phyloP scores from a whole-genome alignment of 2,329 filamentous ascomycete species.

The Leptodontidium sp. region DNA sequence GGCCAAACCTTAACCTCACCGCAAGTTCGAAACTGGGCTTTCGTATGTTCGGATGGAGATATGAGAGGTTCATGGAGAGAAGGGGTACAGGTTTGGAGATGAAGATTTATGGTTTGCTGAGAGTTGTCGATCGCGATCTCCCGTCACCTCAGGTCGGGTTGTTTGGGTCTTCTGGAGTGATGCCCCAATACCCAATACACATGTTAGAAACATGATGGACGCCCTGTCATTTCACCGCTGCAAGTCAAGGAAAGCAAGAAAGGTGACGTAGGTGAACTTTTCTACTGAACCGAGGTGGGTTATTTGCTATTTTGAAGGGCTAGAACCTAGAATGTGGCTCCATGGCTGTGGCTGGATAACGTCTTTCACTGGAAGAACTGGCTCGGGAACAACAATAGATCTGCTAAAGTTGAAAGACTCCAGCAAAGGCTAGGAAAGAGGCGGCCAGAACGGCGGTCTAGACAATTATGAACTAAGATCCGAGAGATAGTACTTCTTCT shows the following conservation, averaged over 20 bases:
- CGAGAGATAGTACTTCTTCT: no score
- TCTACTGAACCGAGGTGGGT: no score
- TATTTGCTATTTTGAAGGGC: no score
- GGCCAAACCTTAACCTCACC: constrained; percentile 29
- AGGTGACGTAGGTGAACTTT: background rate
- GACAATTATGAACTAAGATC: no score
- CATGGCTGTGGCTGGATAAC: no score
- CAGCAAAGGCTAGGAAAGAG: no score
- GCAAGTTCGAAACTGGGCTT: constrained; percentile 24
- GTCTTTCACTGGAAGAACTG: no score
- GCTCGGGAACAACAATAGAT: no score
- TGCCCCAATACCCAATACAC: background rate
- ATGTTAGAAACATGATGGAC: background rate
- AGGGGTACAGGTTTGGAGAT: background rate
- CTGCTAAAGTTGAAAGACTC: no score
- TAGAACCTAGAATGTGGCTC: no score
- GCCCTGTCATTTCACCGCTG: background rate
- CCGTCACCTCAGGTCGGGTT: background rate
- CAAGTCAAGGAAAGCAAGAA: background rate
- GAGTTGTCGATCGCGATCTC: constrained; percentile 13
- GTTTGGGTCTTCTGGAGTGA: background rate
- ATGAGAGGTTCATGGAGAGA: background rate
- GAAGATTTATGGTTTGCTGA: background rate
- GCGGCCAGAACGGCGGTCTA: no score
- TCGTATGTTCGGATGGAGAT: constrained; percentile 1